phyloP scores from a whole-genome alignment of 1,284 basidiomycete genomes.

The Marasmius sp. region DNA sequence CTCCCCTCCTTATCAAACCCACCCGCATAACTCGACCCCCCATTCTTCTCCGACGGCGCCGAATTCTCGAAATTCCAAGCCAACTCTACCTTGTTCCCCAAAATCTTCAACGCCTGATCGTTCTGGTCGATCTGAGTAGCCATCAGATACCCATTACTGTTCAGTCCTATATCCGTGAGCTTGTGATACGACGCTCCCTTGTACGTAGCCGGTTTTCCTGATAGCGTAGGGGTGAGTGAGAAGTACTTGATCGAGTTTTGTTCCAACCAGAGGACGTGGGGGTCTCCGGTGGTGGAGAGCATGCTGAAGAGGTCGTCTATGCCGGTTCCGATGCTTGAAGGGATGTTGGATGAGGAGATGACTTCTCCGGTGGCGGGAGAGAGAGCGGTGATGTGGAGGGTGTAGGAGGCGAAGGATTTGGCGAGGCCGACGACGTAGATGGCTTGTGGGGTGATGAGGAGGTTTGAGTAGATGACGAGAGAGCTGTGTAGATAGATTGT shows the following conservation, averaged over 20 bases:
- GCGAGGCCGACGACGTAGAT: slow-evolving; percentile 72
- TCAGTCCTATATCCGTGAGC: slow-evolving; percentile 58
- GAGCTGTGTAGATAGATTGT: slow-evolving; percentile 40
- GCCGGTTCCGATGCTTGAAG: slow-evolving; percentile 54
- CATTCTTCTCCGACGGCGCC: slow-evolving; percentile 35
- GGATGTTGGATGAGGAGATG: slow-evolving; percentile 51
- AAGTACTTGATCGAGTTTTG: slow-evolving; percentile 54
- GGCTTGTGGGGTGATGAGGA: slow-evolving; percentile 51
- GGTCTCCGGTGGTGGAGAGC: slow-evolving; percentile 25
- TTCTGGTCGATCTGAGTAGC: slow-evolving; percentile 55
- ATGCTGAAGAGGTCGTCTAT: slow-evolving; percentile 44
- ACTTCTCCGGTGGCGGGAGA: slow-evolving; percentile 55
- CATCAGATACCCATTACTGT: slow-evolving; percentile 47
- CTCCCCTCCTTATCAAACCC: slow-evolving; percentile 55
- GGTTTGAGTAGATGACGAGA: slow-evolving; percentile 60
- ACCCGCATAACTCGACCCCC: slow-evolving; percentile 60
- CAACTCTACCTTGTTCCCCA: slow-evolving; percentile 39
- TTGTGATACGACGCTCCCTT: slow-evolving; percentile 44
- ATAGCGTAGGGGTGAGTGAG: slow-evolving; percentile 53
- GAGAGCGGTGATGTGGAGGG: slow-evolving; percentile 64
- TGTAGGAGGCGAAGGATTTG: slow-evolving; percentile 62
- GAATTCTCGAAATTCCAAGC: slow-evolving; percentile 63
- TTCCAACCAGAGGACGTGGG: slow-evolving; percentile 69
- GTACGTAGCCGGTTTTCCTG: slow-evolving; percentile 42
- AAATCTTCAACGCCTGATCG: slow-evolving; percentile 52